Evolutionary conservation across 2,329 filamentous ascomycete genomes (phyloP), one percentile per base, ranked within the genome.

Genomic region (Dendryphion nanum): DNA sequence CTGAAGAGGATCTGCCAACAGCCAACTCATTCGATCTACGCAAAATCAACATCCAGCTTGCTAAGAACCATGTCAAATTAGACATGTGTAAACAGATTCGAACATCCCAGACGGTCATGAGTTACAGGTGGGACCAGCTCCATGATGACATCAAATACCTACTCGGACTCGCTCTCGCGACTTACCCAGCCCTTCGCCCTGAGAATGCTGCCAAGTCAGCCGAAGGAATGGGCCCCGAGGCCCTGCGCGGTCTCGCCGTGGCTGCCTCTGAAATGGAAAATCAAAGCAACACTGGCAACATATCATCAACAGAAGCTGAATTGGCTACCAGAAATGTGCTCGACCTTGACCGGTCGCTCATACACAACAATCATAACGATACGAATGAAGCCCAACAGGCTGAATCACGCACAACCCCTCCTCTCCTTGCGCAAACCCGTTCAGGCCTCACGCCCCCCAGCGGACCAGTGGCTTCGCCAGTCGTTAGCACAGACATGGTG

Each of bases 41-140:
- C 4, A 78, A 77, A 4, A 76, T 77, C 26, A 77, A 74, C 21
- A 78, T 79, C n/a, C 85, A 86, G 56, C 85, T 84, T 48, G 86
- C 81, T 18, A 83, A 79, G 54, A 84, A 86, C 45, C 81, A 81
- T 18, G 62, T 44, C 35, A 58, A 58, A 20, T 48, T 64, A 13
- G 19, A 40, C 7, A 41, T 8, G 32, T 42, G 21, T n/a, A 29
- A 23, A 36, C 18, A 16, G 38, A n/a, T 33, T 18, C 2, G 38
- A 38, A 12, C 42, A 48, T 15, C 30, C 48, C 28, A 47, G 3
- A 32, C 33, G 14, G 18, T 40, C 6, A 23, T 46, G 4, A 47
- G 48, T 21, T 48, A 55, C 18, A 42, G 51, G 6, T 63, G 51
- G 31, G 33, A 40, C 13, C 42, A 47, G 6, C 48, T 63, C 7